Conservation (phyloP, 768 basidiomycete genomes). For the Termitomyces sp. region DNA sequence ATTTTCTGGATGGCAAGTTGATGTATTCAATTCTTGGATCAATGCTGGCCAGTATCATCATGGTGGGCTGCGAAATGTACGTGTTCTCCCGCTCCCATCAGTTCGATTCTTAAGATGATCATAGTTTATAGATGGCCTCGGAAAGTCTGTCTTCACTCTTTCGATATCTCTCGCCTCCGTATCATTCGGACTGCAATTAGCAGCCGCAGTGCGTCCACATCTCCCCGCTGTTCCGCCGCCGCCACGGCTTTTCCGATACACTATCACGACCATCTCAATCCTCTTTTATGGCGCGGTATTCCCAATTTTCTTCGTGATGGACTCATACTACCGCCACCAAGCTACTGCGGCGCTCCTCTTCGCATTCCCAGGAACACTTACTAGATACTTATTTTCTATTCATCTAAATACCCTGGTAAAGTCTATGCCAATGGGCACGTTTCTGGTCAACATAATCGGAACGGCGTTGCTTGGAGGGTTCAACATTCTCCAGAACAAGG, state of each 20-base stretch:
- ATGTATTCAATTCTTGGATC: slow-evolving; percentile 82
- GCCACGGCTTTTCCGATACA: slow-evolving; percentile 40
- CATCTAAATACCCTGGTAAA: slow-evolving; percentile 62
- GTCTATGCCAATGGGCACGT: slow-evolving; percentile 77
- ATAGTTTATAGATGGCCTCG: slow-evolving; percentile 86
- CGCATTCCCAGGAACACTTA: slow-evolving; percentile 83
- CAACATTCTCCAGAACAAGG: slow-evolving; percentile 59
- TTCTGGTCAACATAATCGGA: slow-evolving; percentile 70
- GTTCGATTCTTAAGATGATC: not conserved
- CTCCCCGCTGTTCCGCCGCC: slow-evolving; percentile 42
- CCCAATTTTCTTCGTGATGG: slow-evolving; percentile 74
- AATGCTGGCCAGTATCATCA: slow-evolving; percentile 56
- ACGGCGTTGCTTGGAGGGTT: slow-evolving; percentile 80
- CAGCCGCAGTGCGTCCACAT: slow-evolving; percentile 35
- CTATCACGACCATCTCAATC: slow-evolving; percentile 51
- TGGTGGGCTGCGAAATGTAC: slow-evolving; percentile 68
- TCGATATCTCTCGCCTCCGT: slow-evolving; percentile 75
- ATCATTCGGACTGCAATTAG: slow-evolving; percentile 67
- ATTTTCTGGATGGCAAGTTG: slow-evolving; percentile 93
- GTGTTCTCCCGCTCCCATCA: slow-evolving; percentile 22
- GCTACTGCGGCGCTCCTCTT: slow-evolving; percentile 88
- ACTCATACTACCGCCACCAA: slow-evolving; percentile 64
- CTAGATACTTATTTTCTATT: slow-evolving; percentile 76
- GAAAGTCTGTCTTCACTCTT: slow-evolving; percentile 76
- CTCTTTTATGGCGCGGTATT: slow-evolving; percentile 73